A percentile compares a stretch with the other conserved stretches of the same genome.
Evolutionary conservation across 1,139 yeast species (phyloP).

Genomic region (Suhomyces coccinellae): DNA sequence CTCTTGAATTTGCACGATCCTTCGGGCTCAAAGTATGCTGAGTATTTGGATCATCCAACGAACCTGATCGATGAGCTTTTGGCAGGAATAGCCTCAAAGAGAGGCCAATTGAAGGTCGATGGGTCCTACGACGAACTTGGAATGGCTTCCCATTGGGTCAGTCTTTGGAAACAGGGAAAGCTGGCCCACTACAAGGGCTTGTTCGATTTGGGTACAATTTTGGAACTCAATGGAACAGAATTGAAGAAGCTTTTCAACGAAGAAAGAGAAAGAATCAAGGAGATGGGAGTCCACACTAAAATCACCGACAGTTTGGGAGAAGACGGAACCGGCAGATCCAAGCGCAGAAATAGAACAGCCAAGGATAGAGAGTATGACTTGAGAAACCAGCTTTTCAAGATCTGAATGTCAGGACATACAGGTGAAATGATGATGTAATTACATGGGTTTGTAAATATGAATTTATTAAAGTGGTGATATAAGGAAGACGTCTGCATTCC

Average conservation of each 20-base stretch:
- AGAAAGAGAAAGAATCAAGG: constrained; percentile 34
- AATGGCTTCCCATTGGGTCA: constrained; percentile 68
- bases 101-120: constrained; percentile 34
- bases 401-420: constrained; percentile 15
- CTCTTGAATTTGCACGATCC: constrained; percentile 66
- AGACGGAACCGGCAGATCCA: constrained; percentile 40
- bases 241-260: constrained; percentile 26
- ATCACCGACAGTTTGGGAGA: constrained; percentile 39
- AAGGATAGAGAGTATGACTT: constrained; percentile 47
- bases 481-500: too few species aligned
- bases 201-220: constrained; percentile 40
- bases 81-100: constrained; percentile 49
- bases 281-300: constrained; percentile 31
- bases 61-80: constrained; percentile 69
- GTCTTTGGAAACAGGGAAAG: constrained; percentile 65
- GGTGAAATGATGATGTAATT: neutral
- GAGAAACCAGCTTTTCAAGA: constrained; percentile 42
- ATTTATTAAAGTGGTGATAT: too few species aligned
- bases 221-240: constrained; percentile 29
- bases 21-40: constrained; percentile 44
- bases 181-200: constrained; percentile 32
- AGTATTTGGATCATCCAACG: constrained; percentile 63
- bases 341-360: constrained; percentile 44
- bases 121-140: constrained; percentile 56
- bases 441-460: neutral